Evolutionary conservation across 2,329 filamentous ascomycete species (phyloP).

Genomic region (Periconia sp.): DNA sequence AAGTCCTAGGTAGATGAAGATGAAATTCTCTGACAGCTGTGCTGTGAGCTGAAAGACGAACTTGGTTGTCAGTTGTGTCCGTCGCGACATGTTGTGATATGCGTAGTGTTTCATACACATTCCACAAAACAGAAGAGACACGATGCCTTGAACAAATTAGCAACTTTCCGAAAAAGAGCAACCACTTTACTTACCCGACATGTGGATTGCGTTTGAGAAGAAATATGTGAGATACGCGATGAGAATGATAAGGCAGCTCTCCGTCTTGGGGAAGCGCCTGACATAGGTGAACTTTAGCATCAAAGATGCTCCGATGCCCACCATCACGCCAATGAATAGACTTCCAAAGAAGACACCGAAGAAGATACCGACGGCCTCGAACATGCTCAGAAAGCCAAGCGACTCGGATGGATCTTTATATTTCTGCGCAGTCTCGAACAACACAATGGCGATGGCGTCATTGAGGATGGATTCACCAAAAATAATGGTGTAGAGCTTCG

Average conservation of each 20-base stretch:
- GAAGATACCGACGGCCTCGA: constrained; percentile 94
- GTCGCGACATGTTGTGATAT: constrained; percentile 99
- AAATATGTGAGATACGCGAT: constrained; percentile 98
- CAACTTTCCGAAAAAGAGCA: neutral
- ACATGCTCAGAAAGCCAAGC: constrained; percentile 79
- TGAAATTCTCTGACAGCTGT: constrained; percentile 97
- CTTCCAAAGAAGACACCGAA: constrained; percentile 95
- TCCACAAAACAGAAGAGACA: constrained; percentile 94
- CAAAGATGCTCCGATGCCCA: constrained; percentile 86
- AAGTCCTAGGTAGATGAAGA: constrained; percentile 97
- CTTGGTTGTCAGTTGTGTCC: constrained; percentile 96
- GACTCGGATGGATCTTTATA: constrained; percentile 76
- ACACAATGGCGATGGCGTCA: constrained; percentile 96
- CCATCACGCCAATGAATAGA: constrained; percentile 82
- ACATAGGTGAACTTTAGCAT: constrained; percentile 95
- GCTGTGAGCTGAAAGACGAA: constrained; percentile 95
- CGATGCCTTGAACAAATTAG: constrained; percentile 72
- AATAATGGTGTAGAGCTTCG: constrained; percentile 97
- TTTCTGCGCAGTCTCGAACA: constrained; percentile 96
- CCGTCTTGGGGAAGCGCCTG: constrained; percentile 90
- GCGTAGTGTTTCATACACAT: constrained; percentile 99
- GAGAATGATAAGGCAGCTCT: constrained; percentile 91
- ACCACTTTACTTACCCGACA: constrained; percentile 87
- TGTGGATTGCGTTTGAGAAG: constrained; percentile 92
- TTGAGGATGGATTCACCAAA: constrained; percentile 98